Evolutionary conservation across 129 eudicot species (phyloP).

Genomic region (Cynara cardunculus): DNA sequence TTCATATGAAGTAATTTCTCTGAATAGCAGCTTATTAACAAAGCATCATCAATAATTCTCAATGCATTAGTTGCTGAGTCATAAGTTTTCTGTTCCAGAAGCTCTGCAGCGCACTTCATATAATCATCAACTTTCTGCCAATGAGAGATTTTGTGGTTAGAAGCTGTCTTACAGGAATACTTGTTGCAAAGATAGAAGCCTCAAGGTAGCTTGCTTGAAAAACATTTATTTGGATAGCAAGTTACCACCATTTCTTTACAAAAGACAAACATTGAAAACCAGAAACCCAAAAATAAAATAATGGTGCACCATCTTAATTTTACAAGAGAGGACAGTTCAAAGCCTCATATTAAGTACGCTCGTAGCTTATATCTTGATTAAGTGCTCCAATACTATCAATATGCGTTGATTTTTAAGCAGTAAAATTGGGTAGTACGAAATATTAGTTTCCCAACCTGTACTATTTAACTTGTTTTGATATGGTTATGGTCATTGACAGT

Average conservation of each 20-base stretch:
- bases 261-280: not conserved
- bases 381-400: not conserved
- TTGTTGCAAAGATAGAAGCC: not conserved
- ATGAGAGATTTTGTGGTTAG: conserved; percentile 24
- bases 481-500: not conserved
- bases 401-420: not conserved
- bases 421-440: not conserved
- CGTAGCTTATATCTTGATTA: not conserved
- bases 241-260: not conserved
- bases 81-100: conserved; percentile 60
- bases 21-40: conserved; percentile 70
- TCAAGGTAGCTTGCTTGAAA: not conserved
- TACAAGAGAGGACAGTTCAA: not conserved
- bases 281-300: not conserved
- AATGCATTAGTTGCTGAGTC: conserved; percentile 62
- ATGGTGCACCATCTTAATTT: not conserved
- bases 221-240: not conserved
- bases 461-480: not conserved
- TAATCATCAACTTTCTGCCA: conserved; percentile 63
- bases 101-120: conserved; percentile 48
- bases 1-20: conserved; percentile 73
- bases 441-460: not conserved
- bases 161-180: not conserved
- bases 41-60: conserved; percentile 51
- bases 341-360: not conserved